A percentile compares a stretch with the other conserved stretches of the same genome.
phyloP scores from a whole-genome alignment of 805 yeast genomes.

The Candida suzukii region DNA sequence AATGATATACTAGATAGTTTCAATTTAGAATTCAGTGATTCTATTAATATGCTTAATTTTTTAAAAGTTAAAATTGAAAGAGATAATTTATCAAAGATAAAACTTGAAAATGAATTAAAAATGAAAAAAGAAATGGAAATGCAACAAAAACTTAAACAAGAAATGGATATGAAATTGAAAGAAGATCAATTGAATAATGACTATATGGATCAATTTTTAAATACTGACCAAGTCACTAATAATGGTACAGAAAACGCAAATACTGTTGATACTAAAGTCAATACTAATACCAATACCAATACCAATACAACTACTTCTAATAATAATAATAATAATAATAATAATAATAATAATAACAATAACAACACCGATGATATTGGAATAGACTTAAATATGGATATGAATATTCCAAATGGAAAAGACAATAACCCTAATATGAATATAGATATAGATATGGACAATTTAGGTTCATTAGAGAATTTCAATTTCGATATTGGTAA shows the following conservation, averaged over 20 bases:
- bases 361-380: background rate
- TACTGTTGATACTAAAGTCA: background rate
- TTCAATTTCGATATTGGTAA: background rate
- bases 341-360: background rate
- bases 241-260: too few relatives aligned
- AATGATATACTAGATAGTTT: slow-evolving; percentile 23
- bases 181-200: slow-evolving; percentile 4
- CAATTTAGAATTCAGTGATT: slow-evolving; percentile 19
- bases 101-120: slow-evolving; percentile 15
- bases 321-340: background rate
- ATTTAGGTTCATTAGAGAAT: background rate
- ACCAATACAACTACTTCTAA: too few relatives aligned
- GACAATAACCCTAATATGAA: background rate
- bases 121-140: slow-evolving; percentile 14
- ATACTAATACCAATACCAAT: background rate
- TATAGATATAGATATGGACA: background rate
- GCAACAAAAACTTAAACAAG: slow-evolving; percentile 3
- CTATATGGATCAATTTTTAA: background rate
- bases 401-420: background rate
- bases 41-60: slow-evolving; percentile 19
- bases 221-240: too few relatives aligned
- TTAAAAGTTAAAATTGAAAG: slow-evolving; percentile 20
- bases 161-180: slow-evolving; percentile 4
- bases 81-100: slow-evolving; percentile 16
- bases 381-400: background rate